Evolutionary conservation across 495 filamentous ascomycete genomes (phyloP).

Genomic region (Glarea lozoyensis): DNA sequence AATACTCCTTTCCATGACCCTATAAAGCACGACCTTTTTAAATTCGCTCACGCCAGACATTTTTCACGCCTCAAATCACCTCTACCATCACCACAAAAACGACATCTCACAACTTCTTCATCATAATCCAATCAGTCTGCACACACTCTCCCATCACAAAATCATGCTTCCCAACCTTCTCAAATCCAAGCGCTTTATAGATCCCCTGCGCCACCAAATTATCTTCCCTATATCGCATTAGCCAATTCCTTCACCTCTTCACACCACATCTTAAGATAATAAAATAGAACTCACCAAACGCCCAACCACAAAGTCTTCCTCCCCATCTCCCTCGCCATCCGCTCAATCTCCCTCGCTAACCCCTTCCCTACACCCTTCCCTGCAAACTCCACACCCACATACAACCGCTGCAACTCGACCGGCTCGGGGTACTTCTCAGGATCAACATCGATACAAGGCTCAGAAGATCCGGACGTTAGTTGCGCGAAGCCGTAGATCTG

Average conservation of each 20-base stretch:
- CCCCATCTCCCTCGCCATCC: slow-evolving; percentile 25
- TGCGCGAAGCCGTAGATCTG: slow-evolving; percentile 28
- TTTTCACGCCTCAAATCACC: too few species aligned
- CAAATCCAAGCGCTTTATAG: slow-evolving; percentile 27
- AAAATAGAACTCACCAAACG: too few species aligned
- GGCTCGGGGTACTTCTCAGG: not conserved
- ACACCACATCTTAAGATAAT: too few species aligned
- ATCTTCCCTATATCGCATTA: slow-evolving; percentile 35
- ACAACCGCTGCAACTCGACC: slow-evolving; percentile 31
- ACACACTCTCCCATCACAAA: slow-evolving; percentile 26
- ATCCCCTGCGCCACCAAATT: slow-evolving; percentile 25
- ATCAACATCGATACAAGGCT: slow-evolving; percentile 22
- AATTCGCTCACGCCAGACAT: too few species aligned
- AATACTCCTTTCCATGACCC: too few species aligned
- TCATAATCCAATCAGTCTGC: slow-evolving; percentile 27
- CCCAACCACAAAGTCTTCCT: slow-evolving; percentile 31
- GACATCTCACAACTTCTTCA: too few species aligned
- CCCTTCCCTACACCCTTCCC: slow-evolving; percentile 26
- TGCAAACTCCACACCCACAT: slow-evolving; percentile 26
- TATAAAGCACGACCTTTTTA: too few species aligned
- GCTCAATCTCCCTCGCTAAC: slow-evolving; percentile 24
- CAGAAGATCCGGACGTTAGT: slow-evolving; percentile 23
- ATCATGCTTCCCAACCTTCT: slow-evolving; percentile 22
- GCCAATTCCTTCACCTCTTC: slow-evolving; percentile 26
- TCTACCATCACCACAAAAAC: too few species aligned